phyloP scores from a whole-genome alignment of 1,284 basidiomycete genomes.

The Sphagnurus paluster region DNA sequence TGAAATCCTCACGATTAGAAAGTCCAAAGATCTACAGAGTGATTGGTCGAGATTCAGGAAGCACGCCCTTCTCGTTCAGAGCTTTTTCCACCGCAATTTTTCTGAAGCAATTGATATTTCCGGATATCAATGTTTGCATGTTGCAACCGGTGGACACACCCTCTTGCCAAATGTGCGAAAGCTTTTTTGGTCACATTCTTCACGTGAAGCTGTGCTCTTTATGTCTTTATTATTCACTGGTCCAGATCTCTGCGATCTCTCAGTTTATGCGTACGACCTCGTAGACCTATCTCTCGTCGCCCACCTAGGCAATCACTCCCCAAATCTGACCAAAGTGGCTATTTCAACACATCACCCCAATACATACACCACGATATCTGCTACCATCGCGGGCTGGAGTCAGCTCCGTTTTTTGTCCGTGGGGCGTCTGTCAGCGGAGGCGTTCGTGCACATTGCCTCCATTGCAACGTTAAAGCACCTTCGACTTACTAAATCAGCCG shows the following conservation, averaged over 20 bases:
- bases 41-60: background rate
- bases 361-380: background rate
- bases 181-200: background rate
- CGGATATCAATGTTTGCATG: background rate
- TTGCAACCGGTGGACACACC: background rate
- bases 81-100: background rate
- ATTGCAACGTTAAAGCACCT: background rate
- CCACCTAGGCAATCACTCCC: background rate
- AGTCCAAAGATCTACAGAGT: background rate
- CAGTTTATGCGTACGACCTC: too few relatives aligned
- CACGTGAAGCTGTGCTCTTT: background rate
- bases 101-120: background rate
- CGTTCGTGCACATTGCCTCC: background rate
- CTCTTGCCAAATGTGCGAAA: background rate
- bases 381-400: background rate
- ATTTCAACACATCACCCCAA: too few relatives aligned
- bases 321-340: background rate
- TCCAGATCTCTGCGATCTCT: background rate
- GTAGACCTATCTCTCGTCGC: background rate
- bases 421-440: background rate
- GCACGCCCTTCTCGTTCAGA: background rate
- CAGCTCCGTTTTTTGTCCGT: background rate
- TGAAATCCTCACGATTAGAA: background rate
- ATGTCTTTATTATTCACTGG: background rate
- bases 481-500: background rate